Conservation (phyloP, 306 rosid genomes). For the Biancaea sappan region DNA sequence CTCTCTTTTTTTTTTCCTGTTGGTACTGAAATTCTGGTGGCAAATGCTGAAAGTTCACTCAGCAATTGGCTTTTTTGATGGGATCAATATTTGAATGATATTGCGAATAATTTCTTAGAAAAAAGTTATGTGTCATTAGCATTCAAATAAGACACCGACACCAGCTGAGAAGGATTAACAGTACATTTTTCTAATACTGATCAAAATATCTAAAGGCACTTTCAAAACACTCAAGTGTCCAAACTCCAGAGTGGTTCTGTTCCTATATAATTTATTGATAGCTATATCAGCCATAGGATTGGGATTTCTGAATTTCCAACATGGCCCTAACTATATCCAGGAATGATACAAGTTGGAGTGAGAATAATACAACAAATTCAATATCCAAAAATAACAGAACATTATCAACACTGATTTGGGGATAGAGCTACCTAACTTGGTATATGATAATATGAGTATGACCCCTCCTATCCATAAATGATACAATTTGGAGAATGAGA, state of each 20-base stretch:
- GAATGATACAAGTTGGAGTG: conserved; percentile 42
- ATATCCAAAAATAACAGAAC: conserved; percentile 23
- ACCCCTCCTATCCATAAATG: conserved; percentile 43
- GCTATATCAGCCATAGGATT: neutral
- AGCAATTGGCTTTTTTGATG: neutral
- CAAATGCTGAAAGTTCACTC: neutral
- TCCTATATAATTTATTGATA: neutral
- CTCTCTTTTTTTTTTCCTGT: neutral
- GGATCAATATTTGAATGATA: neutral
- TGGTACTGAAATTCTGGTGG: neutral
- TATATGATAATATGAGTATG: too few relatives aligned
- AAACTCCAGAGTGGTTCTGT: neutral
- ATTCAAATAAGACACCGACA: neutral
- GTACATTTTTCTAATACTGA: neutral
- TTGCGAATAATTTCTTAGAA: neutral
- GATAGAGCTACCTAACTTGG: conserved; percentile 25
- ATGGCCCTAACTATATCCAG: conserved; percentile 15
- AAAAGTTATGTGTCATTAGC: neutral
- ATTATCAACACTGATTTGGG: neutral
- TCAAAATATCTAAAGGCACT: neutral
- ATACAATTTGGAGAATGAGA: conserved; percentile 42
- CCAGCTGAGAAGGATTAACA: neutral
- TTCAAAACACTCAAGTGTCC: neutral
- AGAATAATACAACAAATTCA: conserved; percentile 9
- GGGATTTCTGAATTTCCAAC: neutral